These are phyloP conservation scores for Amborella trichopoda DNA, from an alignment of 164 flowering plant genomes.

Conservation along the genomic window DNA sequence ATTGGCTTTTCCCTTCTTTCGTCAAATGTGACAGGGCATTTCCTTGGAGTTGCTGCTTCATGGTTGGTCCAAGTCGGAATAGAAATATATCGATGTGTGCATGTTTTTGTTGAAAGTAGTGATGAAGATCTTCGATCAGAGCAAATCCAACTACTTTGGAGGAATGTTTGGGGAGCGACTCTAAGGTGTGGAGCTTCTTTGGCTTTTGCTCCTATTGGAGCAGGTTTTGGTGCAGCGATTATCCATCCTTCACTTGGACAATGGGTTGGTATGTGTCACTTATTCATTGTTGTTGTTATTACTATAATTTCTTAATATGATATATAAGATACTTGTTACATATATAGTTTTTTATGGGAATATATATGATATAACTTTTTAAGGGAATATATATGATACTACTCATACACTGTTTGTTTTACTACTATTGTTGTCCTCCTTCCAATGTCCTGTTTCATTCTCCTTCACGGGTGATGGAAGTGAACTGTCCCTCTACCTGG, in stretches of 20 bases:
- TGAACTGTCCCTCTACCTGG: too few species aligned
- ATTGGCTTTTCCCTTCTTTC: not conserved
- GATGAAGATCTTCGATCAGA: conserved; percentile 19
- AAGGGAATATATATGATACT: too few species aligned
- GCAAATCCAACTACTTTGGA: conserved; percentile 34
- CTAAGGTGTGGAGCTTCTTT: conserved; percentile 65
- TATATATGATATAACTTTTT: too few species aligned
- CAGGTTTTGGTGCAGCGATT: conserved; percentile 63
- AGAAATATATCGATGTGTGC: conserved; percentile 34
- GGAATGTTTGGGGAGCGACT: conserved; percentile 35
- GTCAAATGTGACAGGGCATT: conserved; percentile 51
- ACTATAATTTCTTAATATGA: too few species aligned
- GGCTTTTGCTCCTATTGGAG: conserved; percentile 81
- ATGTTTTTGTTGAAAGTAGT: conserved; percentile 15
- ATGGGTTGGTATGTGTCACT: conserved; percentile 87
- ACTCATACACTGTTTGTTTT: too few species aligned
- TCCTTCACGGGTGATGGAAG: too few species aligned
- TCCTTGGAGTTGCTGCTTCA: conserved; percentile 68
- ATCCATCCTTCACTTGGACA: conserved; percentile 82
- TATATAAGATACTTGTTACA: too few species aligned
- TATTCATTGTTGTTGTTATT: too few species aligned
- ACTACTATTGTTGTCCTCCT: too few species aligned
- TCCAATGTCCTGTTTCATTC: too few species aligned
- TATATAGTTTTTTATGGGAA: too few species aligned
- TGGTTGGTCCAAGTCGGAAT: conserved; percentile 83